phyloP scores from a whole-genome alignment of 768 basidiomycete species.

The Calvatia gigantea region DNA sequence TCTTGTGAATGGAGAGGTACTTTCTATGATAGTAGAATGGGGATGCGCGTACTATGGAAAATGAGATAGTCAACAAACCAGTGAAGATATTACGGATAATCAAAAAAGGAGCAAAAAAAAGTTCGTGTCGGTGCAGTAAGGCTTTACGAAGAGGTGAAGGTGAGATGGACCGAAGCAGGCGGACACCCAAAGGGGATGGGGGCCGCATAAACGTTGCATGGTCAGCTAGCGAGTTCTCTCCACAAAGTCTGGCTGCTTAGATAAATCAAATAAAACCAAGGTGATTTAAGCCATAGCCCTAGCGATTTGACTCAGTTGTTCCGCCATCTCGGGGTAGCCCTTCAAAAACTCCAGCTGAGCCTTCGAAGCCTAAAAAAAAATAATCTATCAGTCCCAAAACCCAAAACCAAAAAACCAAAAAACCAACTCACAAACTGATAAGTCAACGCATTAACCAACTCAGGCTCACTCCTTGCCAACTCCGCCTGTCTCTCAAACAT shows the following conservation, averaged over 20 bases:
- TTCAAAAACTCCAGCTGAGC: constrained; percentile 82
- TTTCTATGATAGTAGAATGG: background rate
- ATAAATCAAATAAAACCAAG: background rate
- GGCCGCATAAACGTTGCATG: background rate
- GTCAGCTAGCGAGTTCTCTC: background rate
- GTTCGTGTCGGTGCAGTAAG: background rate
- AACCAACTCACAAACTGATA: constrained; percentile 75
- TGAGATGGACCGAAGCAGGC: background rate
- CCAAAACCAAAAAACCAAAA: constrained; percentile 1
- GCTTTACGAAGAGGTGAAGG: background rate
- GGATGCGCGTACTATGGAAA: background rate
- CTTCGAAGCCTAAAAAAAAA: constrained; percentile 58
- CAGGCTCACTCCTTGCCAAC: constrained; percentile 86
- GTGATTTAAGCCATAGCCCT: constrained; percentile 19
- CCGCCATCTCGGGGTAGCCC: constrained; percentile 83
- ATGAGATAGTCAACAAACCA: background rate
- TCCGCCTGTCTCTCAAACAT: constrained; percentile 84
- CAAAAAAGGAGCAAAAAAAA: background rate
- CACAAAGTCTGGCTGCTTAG: no score
- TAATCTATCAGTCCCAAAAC: constrained; percentile 1
- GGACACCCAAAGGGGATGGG: background rate
- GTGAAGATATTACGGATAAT: background rate
- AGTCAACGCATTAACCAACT: constrained; percentile 74
- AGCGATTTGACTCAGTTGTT: constrained; percentile 49
- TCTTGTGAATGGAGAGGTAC: constrained; percentile 9